These are phyloP conservation scores for Plasmopara viticola DNA, from an alignment of 352 stramenopile species.

Conservation along the genomic window DNA sequence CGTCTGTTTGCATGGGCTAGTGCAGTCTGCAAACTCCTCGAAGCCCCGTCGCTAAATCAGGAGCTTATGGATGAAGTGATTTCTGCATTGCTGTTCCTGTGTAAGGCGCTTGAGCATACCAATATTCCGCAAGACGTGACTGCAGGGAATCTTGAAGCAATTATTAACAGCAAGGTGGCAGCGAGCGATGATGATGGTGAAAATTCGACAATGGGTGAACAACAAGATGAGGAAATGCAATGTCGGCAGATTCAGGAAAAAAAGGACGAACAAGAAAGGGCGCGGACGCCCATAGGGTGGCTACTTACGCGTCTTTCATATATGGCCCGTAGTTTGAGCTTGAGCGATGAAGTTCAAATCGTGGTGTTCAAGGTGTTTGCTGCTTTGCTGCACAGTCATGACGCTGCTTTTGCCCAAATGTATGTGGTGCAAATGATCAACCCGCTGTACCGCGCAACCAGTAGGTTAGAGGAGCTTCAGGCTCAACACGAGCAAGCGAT, in stretches of 20 bases:
- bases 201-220: constrained; percentile 17
- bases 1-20: constrained; percentile 58
- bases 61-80: constrained; percentile 58
- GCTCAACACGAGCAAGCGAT: constrained; percentile 21
- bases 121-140: constrained; percentile 62
- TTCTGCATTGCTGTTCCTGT: constrained; percentile 51
- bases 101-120: constrained; percentile 45
- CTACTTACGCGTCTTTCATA: constrained; percentile 82
- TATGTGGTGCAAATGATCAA: constrained; percentile 83
- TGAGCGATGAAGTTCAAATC: constrained; percentile 49
- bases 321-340: constrained; percentile 44
- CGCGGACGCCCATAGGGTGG: constrained; percentile 70
- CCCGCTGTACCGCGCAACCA: constrained; percentile 68
- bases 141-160: constrained; percentile 16
- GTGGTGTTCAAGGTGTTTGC: constrained; percentile 86
- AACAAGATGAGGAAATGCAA: constrained; percentile 21
- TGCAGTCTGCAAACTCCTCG: constrained; percentile 62
- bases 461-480: constrained; percentile 45
- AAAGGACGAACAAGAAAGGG: constrained; percentile 40
- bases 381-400: constrained; percentile 54
- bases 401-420: constrained; percentile 36
- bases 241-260: constrained; percentile 32
- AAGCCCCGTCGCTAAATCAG: constrained; percentile 39
- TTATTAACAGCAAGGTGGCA: constrained; percentile 6
- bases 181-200: constrained; percentile 7